Percentiles rank a stretch among this genome's conserved stretches.
Evolutionary conservation across 177 flowering plant species (phyloP).

Genomic region (Tripterygium wilfordii): DNA sequence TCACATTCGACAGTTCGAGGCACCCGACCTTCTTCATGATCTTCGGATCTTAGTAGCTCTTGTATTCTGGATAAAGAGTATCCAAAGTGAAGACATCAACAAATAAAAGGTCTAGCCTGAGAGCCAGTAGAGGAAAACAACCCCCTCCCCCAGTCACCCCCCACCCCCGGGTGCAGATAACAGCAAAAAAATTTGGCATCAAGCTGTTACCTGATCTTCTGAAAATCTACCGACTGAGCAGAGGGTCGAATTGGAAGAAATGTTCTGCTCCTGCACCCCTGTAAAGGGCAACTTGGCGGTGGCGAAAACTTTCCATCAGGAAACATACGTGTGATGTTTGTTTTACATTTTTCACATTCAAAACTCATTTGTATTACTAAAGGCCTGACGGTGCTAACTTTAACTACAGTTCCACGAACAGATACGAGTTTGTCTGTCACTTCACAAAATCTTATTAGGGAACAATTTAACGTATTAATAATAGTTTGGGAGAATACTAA

Average conservation of each 20-base stretch:
- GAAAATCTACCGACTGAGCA: slow-evolving; percentile 79
- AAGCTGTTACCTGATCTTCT: slow-evolving; percentile 68
- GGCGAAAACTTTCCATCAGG: slow-evolving; percentile 96
- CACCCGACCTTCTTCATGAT: slow-evolving; percentile 96
- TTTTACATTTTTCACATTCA: slow-evolving; percentile 67
- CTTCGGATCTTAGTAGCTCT: slow-evolving; percentile 71
- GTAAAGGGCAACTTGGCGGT: slow-evolving; percentile 51
- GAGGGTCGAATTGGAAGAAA: slow-evolving; percentile 71
- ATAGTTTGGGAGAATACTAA: too few species aligned
- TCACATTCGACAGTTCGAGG: slow-evolving; percentile 98
- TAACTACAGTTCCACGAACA: slow-evolving; percentile 83
- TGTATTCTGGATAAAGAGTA: slow-evolving; percentile 48
- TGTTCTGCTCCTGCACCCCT: slow-evolving; percentile 79
- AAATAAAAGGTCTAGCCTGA: slow-evolving; percentile 1
- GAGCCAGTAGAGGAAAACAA: not conserved
- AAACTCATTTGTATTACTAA: slow-evolving; percentile 76
- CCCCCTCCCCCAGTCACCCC: too few species aligned
- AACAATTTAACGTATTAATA: too few species aligned
- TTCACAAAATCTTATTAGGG: slow-evolving; percentile 12
- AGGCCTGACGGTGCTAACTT: slow-evolving; percentile 89
- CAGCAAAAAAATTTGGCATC: too few species aligned
- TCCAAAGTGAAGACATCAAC: not conserved
- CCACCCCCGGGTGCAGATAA: too few species aligned
- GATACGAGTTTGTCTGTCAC: slow-evolving; percentile 82
- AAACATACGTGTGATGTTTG: slow-evolving; percentile 49